phyloP scores from a whole-genome alignment of 1,284 basidiomycete species.

The Tylopilus orsonianus region DNA sequence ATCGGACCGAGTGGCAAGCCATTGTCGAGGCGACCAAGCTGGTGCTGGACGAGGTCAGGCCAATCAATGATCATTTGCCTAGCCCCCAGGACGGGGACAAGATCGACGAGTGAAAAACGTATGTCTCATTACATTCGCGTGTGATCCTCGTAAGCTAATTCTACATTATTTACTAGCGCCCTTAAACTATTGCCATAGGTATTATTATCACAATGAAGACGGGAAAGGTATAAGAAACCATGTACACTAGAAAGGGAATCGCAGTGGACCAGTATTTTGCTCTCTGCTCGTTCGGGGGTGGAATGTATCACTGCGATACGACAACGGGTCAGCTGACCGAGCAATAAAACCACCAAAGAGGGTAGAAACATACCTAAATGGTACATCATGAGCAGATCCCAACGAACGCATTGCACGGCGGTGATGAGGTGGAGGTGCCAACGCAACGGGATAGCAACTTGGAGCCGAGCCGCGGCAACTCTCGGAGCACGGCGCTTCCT shows the following conservation, averaged over 20 bases:
- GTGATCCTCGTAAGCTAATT: slow-evolving; percentile 18
- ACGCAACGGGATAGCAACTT: slow-evolving; percentile 15
- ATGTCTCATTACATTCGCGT: slow-evolving; percentile 6
- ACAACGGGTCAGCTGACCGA: slow-evolving; percentile 2
- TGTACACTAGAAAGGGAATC: slow-evolving; percentile 29
- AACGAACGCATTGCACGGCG: slow-evolving; percentile 21
- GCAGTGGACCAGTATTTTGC: slow-evolving; percentile 17
- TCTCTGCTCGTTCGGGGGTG: slow-evolving; percentile 16
- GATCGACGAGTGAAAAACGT: slow-evolving; percentile 7
- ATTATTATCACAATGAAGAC: slow-evolving; percentile 4
- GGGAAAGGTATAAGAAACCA: neutral
- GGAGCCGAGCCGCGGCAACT: slow-evolving; percentile 7
- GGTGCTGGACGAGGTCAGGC: slow-evolving; percentile 55
- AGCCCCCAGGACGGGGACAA: neutral
- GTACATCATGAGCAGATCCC: slow-evolving; percentile 12
- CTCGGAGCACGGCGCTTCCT: slow-evolving; percentile 22
- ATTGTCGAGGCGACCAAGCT: slow-evolving; percentile 83
- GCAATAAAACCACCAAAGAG: neutral
- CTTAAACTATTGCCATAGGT: slow-evolving; percentile 21
- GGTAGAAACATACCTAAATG: slow-evolving; percentile 19
- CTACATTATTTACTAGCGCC: slow-evolving; percentile 12
- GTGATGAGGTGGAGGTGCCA: slow-evolving; percentile 34
- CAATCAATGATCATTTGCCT: slow-evolving; percentile 1
- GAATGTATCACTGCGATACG: slow-evolving; percentile 19
- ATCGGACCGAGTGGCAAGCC: slow-evolving; percentile 84